These are phyloP conservation scores for Hypholoma sublateritium DNA, from an alignment of 768 basidiomycete species.

Conservation along the genomic window DNA sequence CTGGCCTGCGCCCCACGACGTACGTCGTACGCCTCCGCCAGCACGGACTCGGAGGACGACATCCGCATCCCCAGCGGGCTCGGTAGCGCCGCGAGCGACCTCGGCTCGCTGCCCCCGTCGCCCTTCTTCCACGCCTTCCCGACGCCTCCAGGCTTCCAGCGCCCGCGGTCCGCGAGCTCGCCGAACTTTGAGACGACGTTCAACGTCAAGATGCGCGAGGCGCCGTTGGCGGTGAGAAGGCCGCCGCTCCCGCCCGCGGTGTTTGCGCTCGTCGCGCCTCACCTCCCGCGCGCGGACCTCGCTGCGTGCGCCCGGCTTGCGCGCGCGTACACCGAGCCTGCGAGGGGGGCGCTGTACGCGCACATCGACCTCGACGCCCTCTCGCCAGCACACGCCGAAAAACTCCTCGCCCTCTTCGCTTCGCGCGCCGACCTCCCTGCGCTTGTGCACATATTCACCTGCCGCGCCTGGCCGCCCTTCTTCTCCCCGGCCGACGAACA, in stretches of 20 bases:
- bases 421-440: constrained; percentile 40
- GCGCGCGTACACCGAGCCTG: constrained; percentile 31
- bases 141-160: not conserved
- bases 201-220: too few relatives aligned
- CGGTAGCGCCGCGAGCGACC: constrained; percentile 37
- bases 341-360: constrained; percentile 31
- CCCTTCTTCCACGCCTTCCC: constrained; percentile 21
- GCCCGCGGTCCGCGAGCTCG: not conserved
- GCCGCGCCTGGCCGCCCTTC: constrained; percentile 43
- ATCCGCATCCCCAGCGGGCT: constrained; percentile 48
- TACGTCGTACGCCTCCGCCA: constrained; percentile 14
- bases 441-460: constrained; percentile 37
- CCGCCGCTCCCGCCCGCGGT: constrained; percentile 33
- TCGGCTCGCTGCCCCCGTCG: constrained; percentile 35
- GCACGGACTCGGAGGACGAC: constrained; percentile 27
- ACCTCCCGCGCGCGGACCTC: constrained; percentile 31
- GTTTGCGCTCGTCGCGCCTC: constrained; percentile 30
- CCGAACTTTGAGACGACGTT: not conserved
- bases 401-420: constrained; percentile 35
- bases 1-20: constrained; percentile 12
- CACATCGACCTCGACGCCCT: constrained; percentile 34
- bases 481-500: constrained; percentile 27
- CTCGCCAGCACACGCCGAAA: constrained; percentile 28
- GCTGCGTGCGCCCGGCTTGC: constrained; percentile 31
- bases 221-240: too few relatives aligned